These are phyloP conservation scores for Mucor mucedo DNA, from an alignment of 371 early-diverging fungal genomes.

Conservation along the genomic window DNA sequence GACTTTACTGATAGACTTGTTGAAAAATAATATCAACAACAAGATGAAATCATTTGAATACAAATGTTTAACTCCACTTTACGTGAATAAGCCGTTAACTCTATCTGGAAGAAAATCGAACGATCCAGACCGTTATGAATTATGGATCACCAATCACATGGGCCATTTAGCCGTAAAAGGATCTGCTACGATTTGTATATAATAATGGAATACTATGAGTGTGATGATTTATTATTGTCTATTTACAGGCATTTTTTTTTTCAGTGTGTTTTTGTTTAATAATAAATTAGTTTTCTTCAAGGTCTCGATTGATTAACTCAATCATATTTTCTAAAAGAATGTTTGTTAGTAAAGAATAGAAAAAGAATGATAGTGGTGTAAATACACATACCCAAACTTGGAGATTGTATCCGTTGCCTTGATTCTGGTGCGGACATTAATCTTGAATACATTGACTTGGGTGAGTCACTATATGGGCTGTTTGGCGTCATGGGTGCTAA, in stretches of 20 bases:
- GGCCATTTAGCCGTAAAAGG: conserved; percentile 79
- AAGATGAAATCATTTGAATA: conserved; percentile 64
- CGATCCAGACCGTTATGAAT: conserved; percentile 51
- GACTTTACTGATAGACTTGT: conserved; percentile 69
- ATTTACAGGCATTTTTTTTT: not conserved
- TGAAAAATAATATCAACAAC: conserved; percentile 24
- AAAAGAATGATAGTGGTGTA: not conserved
- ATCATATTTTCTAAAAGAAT: conserved; percentile 17
- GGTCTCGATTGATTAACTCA: conserved; percentile 5
- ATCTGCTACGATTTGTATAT: conserved; percentile 33
- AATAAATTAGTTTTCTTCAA: not conserved
- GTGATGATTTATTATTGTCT: not conserved
- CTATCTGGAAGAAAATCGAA: conserved; percentile 49
- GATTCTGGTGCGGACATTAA: conserved; percentile 10
- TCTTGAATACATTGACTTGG: conserved; percentile 13
- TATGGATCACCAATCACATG: conserved; percentile 73
- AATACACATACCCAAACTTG: conserved; percentile 12
- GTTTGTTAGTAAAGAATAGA: not conserved
- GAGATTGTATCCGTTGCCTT: conserved; percentile 7
- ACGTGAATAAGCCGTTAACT: conserved; percentile 59
- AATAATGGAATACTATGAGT: not conserved
- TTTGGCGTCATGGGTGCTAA: not conserved
- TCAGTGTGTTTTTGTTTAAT: too few relatives aligned
- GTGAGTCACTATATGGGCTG: not conserved
- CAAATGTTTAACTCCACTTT: conserved; percentile 72